These are phyloP conservation scores for Aspergillus neotritici DNA, from an alignment of 2,329 filamentous ascomycete genomes.

Conservation along the genomic window DNA sequence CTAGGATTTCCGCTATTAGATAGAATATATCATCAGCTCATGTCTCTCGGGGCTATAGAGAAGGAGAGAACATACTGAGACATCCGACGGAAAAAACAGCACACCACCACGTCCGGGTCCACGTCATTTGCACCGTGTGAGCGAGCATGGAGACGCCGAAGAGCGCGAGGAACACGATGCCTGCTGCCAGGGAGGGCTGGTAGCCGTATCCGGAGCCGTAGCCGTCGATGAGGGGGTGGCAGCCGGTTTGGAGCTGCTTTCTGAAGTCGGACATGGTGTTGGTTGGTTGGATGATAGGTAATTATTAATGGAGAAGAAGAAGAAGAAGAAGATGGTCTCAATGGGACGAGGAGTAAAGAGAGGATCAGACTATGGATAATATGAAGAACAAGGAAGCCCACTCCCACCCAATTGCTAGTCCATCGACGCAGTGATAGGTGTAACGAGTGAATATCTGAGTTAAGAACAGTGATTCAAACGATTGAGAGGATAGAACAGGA, in stretches of 20 bases:
- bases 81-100: constrained; percentile 34
- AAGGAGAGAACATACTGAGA: constrained; percentile 22
- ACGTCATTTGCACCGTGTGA: constrained; percentile 31
- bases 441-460: too few relatives aligned
- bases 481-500: too few relatives aligned
- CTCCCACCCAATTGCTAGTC: neutral
- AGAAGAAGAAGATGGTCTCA: neutral
- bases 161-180: constrained; percentile 29
- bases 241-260: constrained; percentile 16
- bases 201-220: constrained; percentile 29
- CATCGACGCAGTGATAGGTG: too few relatives aligned
- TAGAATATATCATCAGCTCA: constrained; percentile 1
- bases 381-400: neutral
- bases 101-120: constrained; percentile 38
- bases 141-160: constrained; percentile 33
- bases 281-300: neutral
- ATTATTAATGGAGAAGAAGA: neutral
- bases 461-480: too few relatives aligned
- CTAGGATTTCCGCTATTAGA: constrained; percentile 38
- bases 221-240: constrained; percentile 23
- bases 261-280: constrained; percentile 3
- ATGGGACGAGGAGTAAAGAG: neutral
- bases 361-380: neutral
- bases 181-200: constrained; percentile 28
- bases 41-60: neutral